A percentile compares a stretch with the other conserved stretches of the same genome.
phyloP scores from a whole-genome alignment of 2,329 filamentous ascomycete genomes.

The Eutypella sp. region DNA sequence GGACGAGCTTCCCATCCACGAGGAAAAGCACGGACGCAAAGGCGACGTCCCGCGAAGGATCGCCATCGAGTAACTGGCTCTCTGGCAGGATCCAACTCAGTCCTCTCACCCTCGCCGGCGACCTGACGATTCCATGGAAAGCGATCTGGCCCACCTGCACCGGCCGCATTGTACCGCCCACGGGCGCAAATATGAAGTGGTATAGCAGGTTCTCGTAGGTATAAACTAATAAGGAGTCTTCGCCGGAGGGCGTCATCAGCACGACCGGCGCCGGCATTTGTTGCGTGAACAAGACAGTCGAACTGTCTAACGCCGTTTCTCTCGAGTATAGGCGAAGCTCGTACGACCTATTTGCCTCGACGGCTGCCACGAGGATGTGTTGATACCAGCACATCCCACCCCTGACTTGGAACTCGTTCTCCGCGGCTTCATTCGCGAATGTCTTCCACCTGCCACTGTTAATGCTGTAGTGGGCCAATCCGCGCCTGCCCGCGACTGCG shows the following conservation, averaged over 20 bases:
- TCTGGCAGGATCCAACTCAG: slow-evolving; percentile 96
- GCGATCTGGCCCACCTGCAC: slow-evolving; percentile 97
- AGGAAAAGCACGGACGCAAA: slow-evolving; percentile 91
- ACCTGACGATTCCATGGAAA: slow-evolving; percentile 92
- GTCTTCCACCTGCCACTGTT: slow-evolving; percentile 94
- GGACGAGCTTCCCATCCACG: slow-evolving; percentile 93
- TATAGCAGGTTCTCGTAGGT: slow-evolving; percentile 95
- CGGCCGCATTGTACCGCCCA: slow-evolving; percentile 65
- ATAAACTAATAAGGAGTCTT: slow-evolving; percentile 93
- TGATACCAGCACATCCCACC: slow-evolving; percentile 99
- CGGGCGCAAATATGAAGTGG: slow-evolving; percentile 82
- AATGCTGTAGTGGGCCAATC: slow-evolving; percentile 92
- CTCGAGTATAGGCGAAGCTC: slow-evolving; percentile 91
- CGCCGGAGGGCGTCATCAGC: slow-evolving; percentile 79
- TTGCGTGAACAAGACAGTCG: slow-evolving; percentile 70
- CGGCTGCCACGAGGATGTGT: slow-evolving; percentile 86
- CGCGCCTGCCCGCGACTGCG: slow-evolving; percentile 88
- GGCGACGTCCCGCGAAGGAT: slow-evolving; percentile 91
- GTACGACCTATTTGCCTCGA: slow-evolving; percentile 78
- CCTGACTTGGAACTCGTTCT: slow-evolving; percentile 86
- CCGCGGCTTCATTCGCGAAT: slow-evolving; percentile 73
- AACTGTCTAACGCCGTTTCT: slow-evolving; percentile 70
- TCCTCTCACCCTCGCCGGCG: slow-evolving; percentile 84
- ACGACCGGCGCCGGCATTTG: slow-evolving; percentile 81
- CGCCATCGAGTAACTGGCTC: slow-evolving; percentile 79